These are phyloP conservation scores for Puccinellia tenuiflora DNA, from an alignment of 176 grass and related monocot genomes.

Conservation along the genomic window DNA sequence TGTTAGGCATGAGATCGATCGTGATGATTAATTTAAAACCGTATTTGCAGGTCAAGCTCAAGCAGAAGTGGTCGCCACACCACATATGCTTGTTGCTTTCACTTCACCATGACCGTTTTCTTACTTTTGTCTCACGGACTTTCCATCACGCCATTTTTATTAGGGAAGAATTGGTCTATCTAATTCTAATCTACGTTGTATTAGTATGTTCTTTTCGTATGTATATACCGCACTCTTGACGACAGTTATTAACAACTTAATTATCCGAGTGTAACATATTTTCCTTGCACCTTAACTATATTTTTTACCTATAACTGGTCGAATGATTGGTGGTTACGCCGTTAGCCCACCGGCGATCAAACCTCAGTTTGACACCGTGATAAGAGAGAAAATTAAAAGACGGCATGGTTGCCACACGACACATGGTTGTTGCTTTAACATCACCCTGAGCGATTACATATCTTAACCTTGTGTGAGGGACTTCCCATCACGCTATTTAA, in stretches of 20 bases:
- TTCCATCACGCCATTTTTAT: background rate
- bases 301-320: no score
- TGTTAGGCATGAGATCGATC: constrained; percentile 25
- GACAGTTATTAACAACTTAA: no score
- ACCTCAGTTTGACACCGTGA: no score
- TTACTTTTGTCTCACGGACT: no score
- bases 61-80: background rate
- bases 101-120: background rate
- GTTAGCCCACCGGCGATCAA: no score
- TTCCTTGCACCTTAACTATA: no score
- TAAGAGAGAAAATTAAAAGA: no score
- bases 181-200: background rate
- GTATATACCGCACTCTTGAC: background rate
- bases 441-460: no score
- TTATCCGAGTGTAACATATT: no score
- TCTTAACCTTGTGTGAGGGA: background rate
- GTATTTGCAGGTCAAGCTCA: background rate
- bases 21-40: background rate
- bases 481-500: background rate
- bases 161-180: background rate
- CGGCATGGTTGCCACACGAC: no score
- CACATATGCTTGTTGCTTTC: background rate
- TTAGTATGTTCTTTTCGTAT: background rate
- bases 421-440: background rate
- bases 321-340: no score